These are phyloP conservation scores for Lobosporangium transversale DNA, from an alignment of 192 early-diverging fungal species.

Conservation along the genomic window DNA sequence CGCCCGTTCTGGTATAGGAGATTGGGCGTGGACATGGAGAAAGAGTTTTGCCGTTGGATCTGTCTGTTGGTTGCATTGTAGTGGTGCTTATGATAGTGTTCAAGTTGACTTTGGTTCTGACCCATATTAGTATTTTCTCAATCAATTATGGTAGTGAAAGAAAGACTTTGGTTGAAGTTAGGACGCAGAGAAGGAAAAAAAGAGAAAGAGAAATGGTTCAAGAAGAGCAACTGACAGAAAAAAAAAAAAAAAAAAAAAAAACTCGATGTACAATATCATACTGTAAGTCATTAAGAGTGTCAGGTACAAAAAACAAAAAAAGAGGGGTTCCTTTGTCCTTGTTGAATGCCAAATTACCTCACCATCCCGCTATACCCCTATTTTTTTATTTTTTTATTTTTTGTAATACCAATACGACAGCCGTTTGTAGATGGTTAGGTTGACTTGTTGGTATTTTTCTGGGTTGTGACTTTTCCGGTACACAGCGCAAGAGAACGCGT, in stretches of 20 bases:
- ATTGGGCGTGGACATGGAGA: constrained; percentile 28
- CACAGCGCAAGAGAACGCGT: too few species aligned
- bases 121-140: constrained; percentile 15
- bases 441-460: too few species aligned
- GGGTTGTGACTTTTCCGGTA: too few species aligned
- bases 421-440: too few species aligned
- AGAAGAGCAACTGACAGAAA: background rate
- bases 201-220: background rate
- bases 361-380: background rate
- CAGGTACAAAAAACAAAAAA: background rate
- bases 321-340: background rate
- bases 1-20: constrained; percentile 5
- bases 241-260: constrained; percentile 8
- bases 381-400: background rate
- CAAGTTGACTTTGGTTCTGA: constrained; percentile 30
- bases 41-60: constrained; percentile 46
- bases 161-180: background rate
- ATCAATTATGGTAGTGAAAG: background rate
- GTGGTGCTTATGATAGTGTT: constrained; percentile 40
- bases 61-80: constrained; percentile 36
- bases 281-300: background rate
- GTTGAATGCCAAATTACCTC: too few species aligned
- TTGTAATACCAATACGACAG: too few species aligned
- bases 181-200: background rate
- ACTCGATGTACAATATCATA: background rate